Evolutionary conservation across 179 eudicot genomes (phyloP).

Genomic region (Gypsophila paniculata): DNA sequence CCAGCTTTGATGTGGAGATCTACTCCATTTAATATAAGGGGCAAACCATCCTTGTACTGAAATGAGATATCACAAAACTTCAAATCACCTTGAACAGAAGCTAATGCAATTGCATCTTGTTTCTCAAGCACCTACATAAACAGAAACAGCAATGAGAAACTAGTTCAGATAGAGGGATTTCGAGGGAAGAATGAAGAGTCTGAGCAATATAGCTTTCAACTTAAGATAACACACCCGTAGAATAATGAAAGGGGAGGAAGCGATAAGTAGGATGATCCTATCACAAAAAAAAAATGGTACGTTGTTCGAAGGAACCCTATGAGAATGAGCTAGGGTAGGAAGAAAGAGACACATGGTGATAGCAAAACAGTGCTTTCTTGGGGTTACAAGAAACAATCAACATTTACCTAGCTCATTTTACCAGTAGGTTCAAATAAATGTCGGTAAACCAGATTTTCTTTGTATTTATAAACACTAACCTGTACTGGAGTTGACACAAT

Average conservation of each 20-base stretch:
- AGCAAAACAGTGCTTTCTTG: not conserved
- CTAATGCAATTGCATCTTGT: slow-evolving; percentile 60
- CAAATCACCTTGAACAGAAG: slow-evolving; percentile 61
- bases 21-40: slow-evolving; percentile 59
- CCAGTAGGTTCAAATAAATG: not conserved
- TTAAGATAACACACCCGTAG: not conserved
- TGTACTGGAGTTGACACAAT: not conserved
- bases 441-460: not conserved
- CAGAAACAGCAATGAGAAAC: slow-evolving; percentile 15
- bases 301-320: not conserved
- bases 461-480: not conserved
- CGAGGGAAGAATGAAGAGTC: not conserved
- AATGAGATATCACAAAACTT: slow-evolving; percentile 56
- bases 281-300: not conserved
- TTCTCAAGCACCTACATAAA: slow-evolving; percentile 54
- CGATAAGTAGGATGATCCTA: not conserved
- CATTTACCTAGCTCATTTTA: not conserved
- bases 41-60: slow-evolving; percentile 55
- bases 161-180: not conserved
- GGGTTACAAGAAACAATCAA: not conserved
- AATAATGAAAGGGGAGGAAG: not conserved
- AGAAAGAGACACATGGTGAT: not conserved
- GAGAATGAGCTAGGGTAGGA: too few relatives aligned
- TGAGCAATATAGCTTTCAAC: not conserved
- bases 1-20: slow-evolving; percentile 78